These are phyloP conservation scores for Erodium maritimum DNA, from an alignment of 345 rosid species.

Conservation along the genomic window DNA sequence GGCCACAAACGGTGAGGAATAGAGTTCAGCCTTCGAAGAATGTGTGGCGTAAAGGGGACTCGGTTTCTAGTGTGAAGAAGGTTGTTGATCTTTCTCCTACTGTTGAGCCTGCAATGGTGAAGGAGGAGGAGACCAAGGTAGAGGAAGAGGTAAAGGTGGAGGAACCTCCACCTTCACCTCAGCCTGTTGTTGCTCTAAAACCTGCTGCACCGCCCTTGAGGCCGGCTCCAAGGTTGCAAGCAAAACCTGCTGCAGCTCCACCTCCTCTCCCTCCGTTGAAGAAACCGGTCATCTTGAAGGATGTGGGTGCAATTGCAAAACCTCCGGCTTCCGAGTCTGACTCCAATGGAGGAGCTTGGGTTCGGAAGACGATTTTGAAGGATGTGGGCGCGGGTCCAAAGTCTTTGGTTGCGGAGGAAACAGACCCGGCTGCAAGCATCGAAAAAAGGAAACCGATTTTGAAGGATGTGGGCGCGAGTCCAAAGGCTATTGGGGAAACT, in stretches of 20 bases:
- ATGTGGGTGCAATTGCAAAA: slow-evolving; percentile 51
- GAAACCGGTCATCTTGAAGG: slow-evolving; percentile 63
- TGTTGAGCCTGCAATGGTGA: slow-evolving; percentile 17
- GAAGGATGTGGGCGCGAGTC: too few relatives aligned
- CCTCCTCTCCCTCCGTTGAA: slow-evolving; percentile 36
- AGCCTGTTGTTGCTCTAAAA: slow-evolving; percentile 15
- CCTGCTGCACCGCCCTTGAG: slow-evolving; percentile 48
- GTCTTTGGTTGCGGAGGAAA: neutral
- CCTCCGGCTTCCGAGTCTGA: slow-evolving; percentile 5
- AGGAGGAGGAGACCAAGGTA: slow-evolving; percentile 15
- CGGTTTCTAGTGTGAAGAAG: slow-evolving; percentile 45
- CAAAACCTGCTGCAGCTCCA: slow-evolving; percentile 59
- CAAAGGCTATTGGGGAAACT: too few relatives aligned
- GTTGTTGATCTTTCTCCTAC: slow-evolving; percentile 50
- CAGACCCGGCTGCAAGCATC: neutral
- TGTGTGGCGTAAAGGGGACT: slow-evolving; percentile 94
- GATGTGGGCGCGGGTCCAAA: neutral
- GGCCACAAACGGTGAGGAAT: slow-evolving; percentile 16
- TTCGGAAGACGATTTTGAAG: neutral
- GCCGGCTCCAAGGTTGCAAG: slow-evolving; percentile 62
- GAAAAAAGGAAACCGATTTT: too few relatives aligned
- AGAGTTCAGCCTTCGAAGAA: slow-evolving; percentile 69
- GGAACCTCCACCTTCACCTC: slow-evolving; percentile 22
- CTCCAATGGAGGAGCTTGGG: neutral
- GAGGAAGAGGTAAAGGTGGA: slow-evolving; percentile 21